These are phyloP conservation scores for Plasmodium sp. DNA, from an alignment of 169 alveolate species.

Conservation along the genomic window DNA sequence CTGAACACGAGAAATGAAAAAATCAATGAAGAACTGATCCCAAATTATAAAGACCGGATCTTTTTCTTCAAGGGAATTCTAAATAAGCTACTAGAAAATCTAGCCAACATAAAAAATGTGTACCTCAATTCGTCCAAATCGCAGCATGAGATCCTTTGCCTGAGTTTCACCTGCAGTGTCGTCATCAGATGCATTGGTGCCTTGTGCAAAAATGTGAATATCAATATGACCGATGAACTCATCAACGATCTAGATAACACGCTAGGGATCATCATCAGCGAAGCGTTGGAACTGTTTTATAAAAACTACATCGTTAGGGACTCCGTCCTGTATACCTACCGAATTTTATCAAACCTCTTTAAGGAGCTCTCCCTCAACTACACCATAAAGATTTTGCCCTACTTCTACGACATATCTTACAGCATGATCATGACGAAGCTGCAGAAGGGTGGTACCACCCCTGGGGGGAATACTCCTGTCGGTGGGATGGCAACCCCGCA, in stretches of 20 bases:
- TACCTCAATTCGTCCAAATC: slow-evolving; percentile 41
- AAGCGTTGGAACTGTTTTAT: slow-evolving; percentile 66
- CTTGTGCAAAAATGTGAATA: slow-evolving; percentile 70
- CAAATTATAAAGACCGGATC: slow-evolving; percentile 57
- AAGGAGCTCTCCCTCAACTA: slow-evolving; percentile 70
- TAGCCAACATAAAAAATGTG: slow-evolving; percentile 53
- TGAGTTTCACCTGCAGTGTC: slow-evolving; percentile 63
- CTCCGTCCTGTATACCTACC: slow-evolving; percentile 51
- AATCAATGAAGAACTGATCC: slow-evolving; percentile 29
- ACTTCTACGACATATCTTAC: slow-evolving; percentile 59
- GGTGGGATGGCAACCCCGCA: not conserved
- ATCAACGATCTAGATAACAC: slow-evolving; percentile 61
- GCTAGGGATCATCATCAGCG: slow-evolving; percentile 54
- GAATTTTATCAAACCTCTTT: slow-evolving; percentile 50
- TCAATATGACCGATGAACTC: slow-evolving; percentile 23
- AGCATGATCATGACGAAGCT: slow-evolving; percentile 46
- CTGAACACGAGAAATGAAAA: slow-evolving; percentile 11
- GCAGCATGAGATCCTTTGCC: slow-evolving; percentile 33
- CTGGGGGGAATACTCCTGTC: not conserved
- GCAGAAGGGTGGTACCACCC: not conserved
- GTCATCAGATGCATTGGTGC: slow-evolving; percentile 71
- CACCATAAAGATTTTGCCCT: slow-evolving; percentile 56
- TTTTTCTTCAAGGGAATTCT: slow-evolving; percentile 43
- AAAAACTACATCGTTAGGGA: slow-evolving; percentile 59
- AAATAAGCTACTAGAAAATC: slow-evolving; percentile 55